Evolutionary conservation across 768 basidiomycete species (phyloP).

Genomic region (Leucocoprinus birnbaumii): DNA sequence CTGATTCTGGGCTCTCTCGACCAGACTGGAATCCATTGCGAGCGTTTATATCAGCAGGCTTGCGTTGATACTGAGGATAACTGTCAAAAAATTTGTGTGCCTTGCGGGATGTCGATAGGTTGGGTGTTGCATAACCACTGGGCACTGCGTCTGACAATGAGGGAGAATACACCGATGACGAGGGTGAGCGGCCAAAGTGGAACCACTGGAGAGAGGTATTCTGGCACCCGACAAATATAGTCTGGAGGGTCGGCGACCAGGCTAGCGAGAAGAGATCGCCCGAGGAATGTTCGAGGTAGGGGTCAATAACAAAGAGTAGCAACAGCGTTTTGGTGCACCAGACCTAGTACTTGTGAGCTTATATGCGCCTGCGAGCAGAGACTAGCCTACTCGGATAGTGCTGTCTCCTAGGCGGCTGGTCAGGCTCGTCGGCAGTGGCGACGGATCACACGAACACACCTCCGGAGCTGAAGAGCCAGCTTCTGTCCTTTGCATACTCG

Average conservation of each 20-base stretch:
- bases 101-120: conserved; percentile 34
- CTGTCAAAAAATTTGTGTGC: conserved; percentile 93
- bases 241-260: conserved; percentile 68
- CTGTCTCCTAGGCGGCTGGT: conserved; percentile 67
- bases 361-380: background rate
- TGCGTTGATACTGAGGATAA: conserved; percentile 70
- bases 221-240: conserved; percentile 86
- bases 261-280: conserved; percentile 87
- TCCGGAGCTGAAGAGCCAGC: conserved; percentile 90
- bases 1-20: conserved; percentile 30
- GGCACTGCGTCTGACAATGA: conserved; percentile 18
- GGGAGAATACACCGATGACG: conserved; percentile 14
- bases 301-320: conserved; percentile 69
- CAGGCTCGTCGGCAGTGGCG: conserved; percentile 1
- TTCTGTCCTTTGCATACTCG: conserved; percentile 68
- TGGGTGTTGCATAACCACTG: conserved; percentile 37
- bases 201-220: conserved; percentile 94
- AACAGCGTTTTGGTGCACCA: conserved; percentile 75
- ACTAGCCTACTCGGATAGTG: conserved; percentile 67
- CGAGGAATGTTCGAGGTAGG: conserved; percentile 75
- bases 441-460: conserved; percentile 40
- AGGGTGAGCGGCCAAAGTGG: conserved; percentile 39
- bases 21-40: conserved; percentile 42
- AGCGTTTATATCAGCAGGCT: conserved; percentile 65
- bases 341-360: conserved; percentile 42